Percentiles rank a stretch among this genome's conserved stretches.
These are phyloP conservation scores for Retiboletus flavoniger DNA, from an alignment of 1,284 basidiomycete species.

Conservation along the genomic window DNA sequence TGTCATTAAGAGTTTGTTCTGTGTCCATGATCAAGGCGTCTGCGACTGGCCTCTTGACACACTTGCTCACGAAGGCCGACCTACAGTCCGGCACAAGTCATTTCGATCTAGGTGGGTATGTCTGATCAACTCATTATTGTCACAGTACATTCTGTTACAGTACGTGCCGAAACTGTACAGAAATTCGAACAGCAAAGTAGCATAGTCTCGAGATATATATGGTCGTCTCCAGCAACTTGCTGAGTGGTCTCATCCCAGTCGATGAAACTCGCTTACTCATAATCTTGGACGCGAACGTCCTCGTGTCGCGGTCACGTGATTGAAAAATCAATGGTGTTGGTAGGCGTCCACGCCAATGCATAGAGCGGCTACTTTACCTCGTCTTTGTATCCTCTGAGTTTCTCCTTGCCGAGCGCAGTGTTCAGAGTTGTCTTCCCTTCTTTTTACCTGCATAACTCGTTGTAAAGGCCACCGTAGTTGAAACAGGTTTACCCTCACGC, in stretches of 20 bases:
- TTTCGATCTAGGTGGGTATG: too few species aligned
- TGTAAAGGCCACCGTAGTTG: background rate
- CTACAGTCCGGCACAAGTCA: background rate
- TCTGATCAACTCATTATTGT: too few species aligned
- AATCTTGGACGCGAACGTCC: background rate
- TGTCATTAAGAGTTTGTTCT: background rate
- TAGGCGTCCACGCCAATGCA: background rate
- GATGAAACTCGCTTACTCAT: too few species aligned
- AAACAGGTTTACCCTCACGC: conserved; percentile 2
- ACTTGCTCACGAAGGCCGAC: background rate
- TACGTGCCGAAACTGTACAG: background rate
- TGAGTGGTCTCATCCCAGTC: too few species aligned
- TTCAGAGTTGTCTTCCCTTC: background rate
- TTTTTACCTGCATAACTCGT: background rate
- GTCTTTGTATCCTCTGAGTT: background rate
- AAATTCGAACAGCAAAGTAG: too few species aligned
- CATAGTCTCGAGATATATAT: too few species aligned
- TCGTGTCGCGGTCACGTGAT: conserved; percentile 31
- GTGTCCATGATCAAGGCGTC: background rate
- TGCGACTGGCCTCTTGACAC: background rate
- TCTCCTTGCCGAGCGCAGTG: background rate
- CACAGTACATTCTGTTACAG: background rate
- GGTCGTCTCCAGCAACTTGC: too few species aligned
- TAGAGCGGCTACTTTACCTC: background rate
- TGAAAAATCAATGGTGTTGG: conserved; percentile 19